Conservation (phyloP, 1,139 yeast genomes). For the Taphrina deformans region DNA sequence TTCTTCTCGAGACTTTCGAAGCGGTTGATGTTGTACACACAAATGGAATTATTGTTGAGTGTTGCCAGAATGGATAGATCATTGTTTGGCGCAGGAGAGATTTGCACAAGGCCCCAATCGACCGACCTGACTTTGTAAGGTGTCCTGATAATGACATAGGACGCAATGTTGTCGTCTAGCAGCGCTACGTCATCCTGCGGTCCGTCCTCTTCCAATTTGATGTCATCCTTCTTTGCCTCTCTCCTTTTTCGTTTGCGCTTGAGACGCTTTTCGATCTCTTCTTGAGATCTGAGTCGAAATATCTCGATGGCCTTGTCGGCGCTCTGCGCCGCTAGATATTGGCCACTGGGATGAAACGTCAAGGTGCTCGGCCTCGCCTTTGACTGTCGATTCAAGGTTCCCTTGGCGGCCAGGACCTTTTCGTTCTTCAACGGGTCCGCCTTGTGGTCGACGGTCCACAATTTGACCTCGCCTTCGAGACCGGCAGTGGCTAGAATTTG, state of each 20-base stretch:
- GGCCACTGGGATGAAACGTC: constrained; percentile 52
- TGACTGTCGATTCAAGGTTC: constrained; percentile 73
- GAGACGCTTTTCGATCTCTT: constrained; percentile 76
- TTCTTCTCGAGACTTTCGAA: constrained; percentile 53
- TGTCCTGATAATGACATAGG: constrained; percentile 44
- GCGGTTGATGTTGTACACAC: constrained; percentile 59
- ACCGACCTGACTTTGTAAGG: constrained; percentile 45
- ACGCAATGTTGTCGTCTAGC: constrained; percentile 43
- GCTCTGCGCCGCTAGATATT: constrained; percentile 68
- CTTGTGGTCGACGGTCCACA: constrained; percentile 68
- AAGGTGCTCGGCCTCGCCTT: constrained; percentile 70
- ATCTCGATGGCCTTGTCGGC: constrained; percentile 79
- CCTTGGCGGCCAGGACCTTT: constrained; percentile 59
- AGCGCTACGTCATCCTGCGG: constrained; percentile 53
- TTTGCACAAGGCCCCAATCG: constrained; percentile 43
- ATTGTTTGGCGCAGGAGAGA: constrained; percentile 34
- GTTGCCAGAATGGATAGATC: constrained; percentile 63
- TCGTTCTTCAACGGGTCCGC: constrained; percentile 43
- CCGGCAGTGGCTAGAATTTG: constrained; percentile 63
- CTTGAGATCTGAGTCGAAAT: constrained; percentile 72
- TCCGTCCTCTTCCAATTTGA: constrained; percentile 61
- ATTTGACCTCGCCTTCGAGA: constrained; percentile 74
- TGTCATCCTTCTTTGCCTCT: constrained; percentile 58
- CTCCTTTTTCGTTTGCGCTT: constrained; percentile 71
- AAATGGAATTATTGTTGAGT: constrained; percentile 71